phyloP scores from a whole-genome alignment of 352 stramenopile genomes.

The Pythium brassicae region DNA sequence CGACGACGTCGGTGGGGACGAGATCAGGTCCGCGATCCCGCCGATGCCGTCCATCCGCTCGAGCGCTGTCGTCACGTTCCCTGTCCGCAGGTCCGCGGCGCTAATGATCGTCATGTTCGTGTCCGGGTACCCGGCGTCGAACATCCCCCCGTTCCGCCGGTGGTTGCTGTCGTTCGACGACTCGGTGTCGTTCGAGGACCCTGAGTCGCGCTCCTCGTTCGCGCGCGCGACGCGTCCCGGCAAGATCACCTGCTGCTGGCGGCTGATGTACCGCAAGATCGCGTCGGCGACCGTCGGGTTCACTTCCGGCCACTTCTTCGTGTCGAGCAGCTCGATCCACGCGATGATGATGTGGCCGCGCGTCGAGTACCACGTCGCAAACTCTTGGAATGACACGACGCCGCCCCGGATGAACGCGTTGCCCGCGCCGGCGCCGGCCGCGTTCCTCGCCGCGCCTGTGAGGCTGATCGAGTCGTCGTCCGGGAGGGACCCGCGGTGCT shows the following conservation, averaged over 20 bases:
- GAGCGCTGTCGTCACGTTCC: constrained; percentile 31
- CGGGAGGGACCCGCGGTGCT: constrained; percentile 69
- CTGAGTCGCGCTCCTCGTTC: constrained; percentile 38
- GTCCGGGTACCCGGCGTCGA: constrained; percentile 39
- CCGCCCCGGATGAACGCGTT: constrained; percentile 68
- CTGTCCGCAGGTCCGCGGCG: constrained; percentile 32
- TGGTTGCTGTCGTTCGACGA: constrained; percentile 59
- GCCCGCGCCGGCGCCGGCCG: constrained; percentile 51
- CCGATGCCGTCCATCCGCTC: constrained; percentile 51
- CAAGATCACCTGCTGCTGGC: constrained; percentile 57
- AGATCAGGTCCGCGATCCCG: constrained; percentile 58
- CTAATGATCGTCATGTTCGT: constrained; percentile 28
- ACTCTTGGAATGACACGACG: constrained; percentile 82
- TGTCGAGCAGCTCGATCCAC: constrained; percentile 82
- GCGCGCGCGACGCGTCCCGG: constrained; percentile 3
- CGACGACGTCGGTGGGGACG: constrained; percentile 39
- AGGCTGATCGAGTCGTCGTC: constrained; percentile 51
- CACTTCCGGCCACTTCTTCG: constrained; percentile 81
- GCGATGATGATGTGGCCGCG: constrained; percentile 80
- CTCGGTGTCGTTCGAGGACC: constrained; percentile 59
- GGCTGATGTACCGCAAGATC: constrained; percentile 74
- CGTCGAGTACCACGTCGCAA: constrained; percentile 82
- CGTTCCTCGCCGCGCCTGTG: constrained; percentile 44
- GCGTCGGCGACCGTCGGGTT: constrained; percentile 53
- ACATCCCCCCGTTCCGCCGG: constrained; percentile 29